These are phyloP conservation scores for Phialophora macrospora DNA, from an alignment of 2,329 filamentous ascomycete genomes.

Conservation along the genomic window DNA sequence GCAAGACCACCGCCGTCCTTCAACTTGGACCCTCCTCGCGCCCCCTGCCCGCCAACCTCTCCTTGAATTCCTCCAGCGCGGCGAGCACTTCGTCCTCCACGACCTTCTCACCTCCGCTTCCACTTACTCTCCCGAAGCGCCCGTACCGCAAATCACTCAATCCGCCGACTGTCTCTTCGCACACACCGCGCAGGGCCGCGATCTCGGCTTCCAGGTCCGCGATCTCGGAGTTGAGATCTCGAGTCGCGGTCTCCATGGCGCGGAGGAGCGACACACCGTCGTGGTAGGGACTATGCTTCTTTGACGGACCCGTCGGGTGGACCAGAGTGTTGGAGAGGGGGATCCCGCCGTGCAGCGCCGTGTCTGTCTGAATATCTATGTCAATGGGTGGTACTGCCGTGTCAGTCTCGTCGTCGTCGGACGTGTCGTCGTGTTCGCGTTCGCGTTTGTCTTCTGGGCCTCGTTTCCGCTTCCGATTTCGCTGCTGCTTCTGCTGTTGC, in stretches of 20 bases:
- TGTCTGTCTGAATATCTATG: conserved; percentile 19
- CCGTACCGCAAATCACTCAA: conserved; percentile 85
- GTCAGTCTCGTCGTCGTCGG: not conserved
- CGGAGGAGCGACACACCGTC: conserved; percentile 68
- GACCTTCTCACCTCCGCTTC: not conserved
- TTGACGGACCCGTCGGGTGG: too few relatives aligned
- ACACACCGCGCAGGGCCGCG: conserved; percentile 61
- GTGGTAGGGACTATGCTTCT: conserved; percentile 50
- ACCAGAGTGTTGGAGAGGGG: conserved; percentile 14
- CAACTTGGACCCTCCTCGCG: not conserved
- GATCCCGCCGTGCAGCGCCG: conserved; percentile 17
- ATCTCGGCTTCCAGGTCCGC: conserved; percentile 69
- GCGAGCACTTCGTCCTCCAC: conserved; percentile 23
- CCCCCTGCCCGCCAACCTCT: not conserved
- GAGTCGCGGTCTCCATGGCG: conserved; percentile 70
- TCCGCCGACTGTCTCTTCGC: conserved; percentile 70
- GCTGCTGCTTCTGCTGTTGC: conserved; percentile 41
- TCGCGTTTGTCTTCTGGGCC: conserved; percentile 23
- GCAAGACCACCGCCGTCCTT: not conserved
- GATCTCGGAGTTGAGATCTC: conserved; percentile 71
- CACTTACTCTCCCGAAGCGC: conserved; percentile 54
- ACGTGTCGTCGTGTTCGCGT: conserved; percentile 6
- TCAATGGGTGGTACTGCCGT: not conserved
- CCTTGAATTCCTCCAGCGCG: conserved; percentile 24
- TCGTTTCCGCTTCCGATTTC: conserved; percentile 10